Percentiles rank a stretch among this genome's conserved stretches.
phyloP scores from a whole-genome alignment of 495 filamentous ascomycete genomes.

The Penicillium fimorum region DNA sequence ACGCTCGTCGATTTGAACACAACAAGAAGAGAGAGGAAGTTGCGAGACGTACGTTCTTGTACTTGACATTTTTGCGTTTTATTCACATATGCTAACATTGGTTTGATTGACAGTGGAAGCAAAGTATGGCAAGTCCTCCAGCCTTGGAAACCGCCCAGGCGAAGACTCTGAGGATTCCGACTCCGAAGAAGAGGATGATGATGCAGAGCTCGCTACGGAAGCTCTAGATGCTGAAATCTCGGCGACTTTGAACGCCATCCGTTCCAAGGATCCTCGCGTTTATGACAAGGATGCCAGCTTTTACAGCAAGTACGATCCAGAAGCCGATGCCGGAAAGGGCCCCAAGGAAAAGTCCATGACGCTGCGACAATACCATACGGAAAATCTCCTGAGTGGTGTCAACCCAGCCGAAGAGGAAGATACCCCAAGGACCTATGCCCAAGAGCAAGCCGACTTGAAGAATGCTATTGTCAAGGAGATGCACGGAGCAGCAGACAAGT shows the following conservation, averaged over 20 bases:
- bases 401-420: slow-evolving; percentile 55
- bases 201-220: slow-evolving; percentile 76
- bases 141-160: slow-evolving; percentile 33
- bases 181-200: slow-evolving; percentile 86
- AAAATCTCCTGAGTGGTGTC: slow-evolving; percentile 69
- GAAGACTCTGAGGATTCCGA: slow-evolving; percentile 37
- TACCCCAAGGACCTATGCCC: slow-evolving; percentile 66
- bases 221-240: slow-evolving; percentile 83
- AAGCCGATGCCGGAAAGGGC: slow-evolving; percentile 31
- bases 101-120: slow-evolving; percentile 64
- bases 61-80: neutral
- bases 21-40: slow-evolving; percentile 95
- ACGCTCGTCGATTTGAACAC: slow-evolving; percentile 84
- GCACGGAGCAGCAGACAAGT: slow-evolving; percentile 56
- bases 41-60: slow-evolving; percentile 61
- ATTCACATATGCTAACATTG: neutral
- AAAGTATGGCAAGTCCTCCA: slow-evolving; percentile 64
- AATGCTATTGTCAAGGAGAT: slow-evolving; percentile 73
- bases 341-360: slow-evolving; percentile 82
- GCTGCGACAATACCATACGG: slow-evolving; percentile 84
- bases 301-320: slow-evolving; percentile 60
- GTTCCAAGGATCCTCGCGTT: slow-evolving; percentile 81
- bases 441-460: slow-evolving; percentile 84
- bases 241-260: slow-evolving; percentile 80
- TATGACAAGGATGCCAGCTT: slow-evolving; percentile 80